Evolutionary conservation across 345 rosid genomes (phyloP).

Genomic region (Raphanus sativus): DNA sequence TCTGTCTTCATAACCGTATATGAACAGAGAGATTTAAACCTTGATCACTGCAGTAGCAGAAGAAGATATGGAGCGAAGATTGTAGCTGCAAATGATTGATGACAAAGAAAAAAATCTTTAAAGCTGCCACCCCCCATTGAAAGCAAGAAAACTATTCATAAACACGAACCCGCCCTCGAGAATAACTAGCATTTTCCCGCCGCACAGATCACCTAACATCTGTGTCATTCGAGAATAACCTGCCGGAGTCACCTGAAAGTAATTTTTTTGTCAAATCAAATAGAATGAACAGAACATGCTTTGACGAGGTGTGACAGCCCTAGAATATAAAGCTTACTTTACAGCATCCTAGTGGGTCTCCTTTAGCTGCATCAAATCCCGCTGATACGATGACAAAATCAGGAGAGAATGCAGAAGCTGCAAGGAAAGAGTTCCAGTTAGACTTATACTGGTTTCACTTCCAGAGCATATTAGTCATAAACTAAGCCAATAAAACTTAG

Average conservation of each 20-base stretch:
- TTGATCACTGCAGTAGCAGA: constrained; percentile 90
- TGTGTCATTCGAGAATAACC: constrained; percentile 88
- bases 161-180: constrained; percentile 92
- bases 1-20: background rate
- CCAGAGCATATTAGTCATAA: constrained; percentile 11
- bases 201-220: constrained; percentile 60
- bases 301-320: background rate
- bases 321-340: constrained; percentile 57
- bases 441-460: background rate
- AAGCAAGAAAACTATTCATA: background rate
- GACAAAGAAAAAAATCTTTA: background rate
- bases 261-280: constrained; percentile 1
- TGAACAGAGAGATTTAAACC: constrained; percentile 45
- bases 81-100: constrained; percentile 61
- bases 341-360: constrained; percentile 97
- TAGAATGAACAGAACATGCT: background rate
- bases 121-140: background rate
- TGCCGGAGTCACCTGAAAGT: constrained; percentile 72
- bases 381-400: constrained; percentile 95
- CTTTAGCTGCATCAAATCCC: constrained; percentile 99
- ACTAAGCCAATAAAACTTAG: background rate
- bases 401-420: constrained; percentile 87
- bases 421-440: constrained; percentile 17
- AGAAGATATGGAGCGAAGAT: constrained; percentile 93
- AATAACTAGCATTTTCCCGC: constrained; percentile 88